Conservation (phyloP, 306 rosid genomes). For the Citrullus colocynthis region DNA sequence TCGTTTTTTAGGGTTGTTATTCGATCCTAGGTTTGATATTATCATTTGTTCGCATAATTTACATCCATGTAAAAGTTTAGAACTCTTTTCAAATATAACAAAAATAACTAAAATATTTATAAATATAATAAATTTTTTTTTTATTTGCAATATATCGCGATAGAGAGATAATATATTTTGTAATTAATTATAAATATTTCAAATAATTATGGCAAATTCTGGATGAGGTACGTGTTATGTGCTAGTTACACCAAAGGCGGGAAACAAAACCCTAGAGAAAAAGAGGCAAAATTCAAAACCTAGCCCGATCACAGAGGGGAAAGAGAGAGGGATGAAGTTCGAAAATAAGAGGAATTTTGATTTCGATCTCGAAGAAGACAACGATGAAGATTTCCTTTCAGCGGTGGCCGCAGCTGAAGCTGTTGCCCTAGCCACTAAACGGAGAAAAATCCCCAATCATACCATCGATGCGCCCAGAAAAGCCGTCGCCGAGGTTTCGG, state of each 20-base stretch:
- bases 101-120: too few species aligned
- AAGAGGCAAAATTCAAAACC: not conserved
- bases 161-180: too few species aligned
- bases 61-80: too few species aligned
- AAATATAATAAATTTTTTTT: too few species aligned
- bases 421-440: constrained; percentile 25
- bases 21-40: too few species aligned
- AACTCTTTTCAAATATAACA: too few species aligned
- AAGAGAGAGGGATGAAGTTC: constrained; percentile 11
- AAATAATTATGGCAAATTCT: too few species aligned
- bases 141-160: too few species aligned
- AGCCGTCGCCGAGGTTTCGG: not conserved
- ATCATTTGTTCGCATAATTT: too few species aligned
- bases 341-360: not conserved
- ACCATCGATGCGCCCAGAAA: not conserved
- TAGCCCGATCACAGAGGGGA: not conserved
- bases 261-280: not conserved
- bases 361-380: constrained; percentile 19
- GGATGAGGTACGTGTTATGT: too few species aligned
- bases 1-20: too few species aligned
- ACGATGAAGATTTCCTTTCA: constrained; percentile 31
- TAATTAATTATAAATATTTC: too few species aligned
- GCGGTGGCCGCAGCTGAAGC: constrained; percentile 33
- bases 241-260: not conserved
- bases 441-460: constrained; percentile 15